A percentile compares a stretch with the other conserved stretches of the same genome.
phyloP scores from a whole-genome alignment of 2,329 filamentous ascomycete genomes.

The Lasiodiplodia citricola region DNA sequence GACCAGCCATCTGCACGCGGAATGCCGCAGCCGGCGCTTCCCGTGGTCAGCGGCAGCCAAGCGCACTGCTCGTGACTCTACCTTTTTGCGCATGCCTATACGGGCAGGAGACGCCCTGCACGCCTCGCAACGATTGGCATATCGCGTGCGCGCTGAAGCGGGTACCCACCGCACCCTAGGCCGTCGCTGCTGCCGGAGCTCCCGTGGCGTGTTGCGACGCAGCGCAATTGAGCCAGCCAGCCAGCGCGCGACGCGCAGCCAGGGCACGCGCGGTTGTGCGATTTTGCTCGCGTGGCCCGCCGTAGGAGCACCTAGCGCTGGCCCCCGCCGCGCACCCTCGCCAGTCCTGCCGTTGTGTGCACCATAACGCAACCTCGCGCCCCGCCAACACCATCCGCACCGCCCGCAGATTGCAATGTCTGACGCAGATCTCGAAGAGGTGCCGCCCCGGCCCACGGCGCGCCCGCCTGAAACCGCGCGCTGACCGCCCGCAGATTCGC shows the following conservation, averaged over 20 bases:
- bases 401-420: constrained; percentile 54
- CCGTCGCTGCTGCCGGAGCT: background rate
- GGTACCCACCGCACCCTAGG: constrained; percentile 6
- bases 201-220: constrained; percentile 1
- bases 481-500: constrained; percentile 68
- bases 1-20: background rate
- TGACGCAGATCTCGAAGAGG: constrained; percentile 70
- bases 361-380: constrained; percentile 3
- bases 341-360: background rate
- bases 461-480: constrained; percentile 11
- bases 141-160: constrained; percentile 9
- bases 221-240: background rate
- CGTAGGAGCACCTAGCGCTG: background rate
- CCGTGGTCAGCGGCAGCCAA: constrained; percentile 2
- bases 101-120: background rate
- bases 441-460: constrained; percentile 36
- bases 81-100: constrained; percentile 12
- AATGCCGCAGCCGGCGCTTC: constrained; percentile 11
- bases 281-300: constrained; percentile 1
- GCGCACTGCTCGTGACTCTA: constrained; percentile 10
- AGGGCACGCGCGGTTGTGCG: constrained; percentile 6
- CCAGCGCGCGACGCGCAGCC: constrained; percentile 13
- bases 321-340: background rate
- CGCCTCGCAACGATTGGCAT: constrained; percentile 10
- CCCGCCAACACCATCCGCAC: constrained; percentile 22